phyloP scores from a whole-genome alignment of 75 land plant genomes.

The Pseudotsuga menziesii region DNA sequence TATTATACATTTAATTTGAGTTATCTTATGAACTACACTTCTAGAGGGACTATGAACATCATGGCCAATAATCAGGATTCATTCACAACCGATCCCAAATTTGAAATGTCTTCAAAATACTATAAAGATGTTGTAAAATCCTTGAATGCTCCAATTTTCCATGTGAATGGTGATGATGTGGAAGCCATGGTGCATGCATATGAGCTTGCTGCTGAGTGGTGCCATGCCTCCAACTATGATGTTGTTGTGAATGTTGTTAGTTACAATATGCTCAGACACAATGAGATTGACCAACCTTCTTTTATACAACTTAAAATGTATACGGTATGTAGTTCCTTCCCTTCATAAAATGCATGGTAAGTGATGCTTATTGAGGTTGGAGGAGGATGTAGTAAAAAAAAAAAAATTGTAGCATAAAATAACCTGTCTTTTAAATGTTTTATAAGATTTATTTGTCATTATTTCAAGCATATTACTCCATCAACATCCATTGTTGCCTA shows the following conservation, averaged over 20 bases:
- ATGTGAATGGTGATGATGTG: conserved; percentile 97
- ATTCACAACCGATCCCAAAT: conserved; percentile 91
- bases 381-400: neutral
- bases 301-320: conserved; percentile 99
- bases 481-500: too few species aligned
- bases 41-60: conserved; percentile 94
- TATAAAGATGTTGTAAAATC: conserved; percentile 99
- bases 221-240: conserved; percentile 84
- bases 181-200: conserved; percentile 94
- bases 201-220: conserved; percentile 98
- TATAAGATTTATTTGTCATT: too few species aligned
- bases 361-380: neutral
- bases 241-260: conserved; percentile 95
- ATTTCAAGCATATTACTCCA: too few species aligned
- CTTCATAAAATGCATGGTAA: neutral
- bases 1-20: conserved; percentile 95
- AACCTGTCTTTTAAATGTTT: neutral
- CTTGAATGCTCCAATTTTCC: conserved; percentile 91
- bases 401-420: neutral
- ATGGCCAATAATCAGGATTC: conserved; percentile 98
- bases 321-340: conserved; percentile 38
- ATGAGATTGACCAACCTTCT: conserved; percentile 96
- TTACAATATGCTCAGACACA: conserved; percentile 93
- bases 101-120: conserved; percentile 89
- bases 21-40: conserved; percentile 88